Evolutionary conservation across 1,284 basidiomycete species (phyloP).

Genomic region (Peniophora sp.): DNA sequence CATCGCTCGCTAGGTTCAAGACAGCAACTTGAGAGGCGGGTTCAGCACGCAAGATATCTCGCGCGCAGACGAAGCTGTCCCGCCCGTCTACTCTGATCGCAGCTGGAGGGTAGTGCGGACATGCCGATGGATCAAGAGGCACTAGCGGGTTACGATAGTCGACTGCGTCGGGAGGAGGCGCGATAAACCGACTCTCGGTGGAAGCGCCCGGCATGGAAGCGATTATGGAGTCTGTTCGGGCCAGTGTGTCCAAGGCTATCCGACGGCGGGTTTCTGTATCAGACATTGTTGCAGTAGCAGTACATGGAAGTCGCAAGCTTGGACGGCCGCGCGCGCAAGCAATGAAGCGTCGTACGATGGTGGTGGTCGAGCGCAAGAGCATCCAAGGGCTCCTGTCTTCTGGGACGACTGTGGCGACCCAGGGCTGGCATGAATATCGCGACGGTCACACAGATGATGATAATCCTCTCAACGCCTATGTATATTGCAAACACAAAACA

Average conservation of each 20-base stretch:
- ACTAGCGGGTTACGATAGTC: slow-evolving; percentile 10
- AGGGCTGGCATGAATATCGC: no score
- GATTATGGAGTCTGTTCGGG: slow-evolving; percentile 21
- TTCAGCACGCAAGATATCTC: slow-evolving; percentile 21
- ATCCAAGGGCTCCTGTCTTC: no score
- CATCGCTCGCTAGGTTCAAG: slow-evolving; percentile 35
- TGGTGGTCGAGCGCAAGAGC: no score
- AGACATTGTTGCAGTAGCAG: no score
- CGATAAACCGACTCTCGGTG: slow-evolving; percentile 24
- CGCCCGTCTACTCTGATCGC: slow-evolving; percentile 26
- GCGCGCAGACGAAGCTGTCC: slow-evolving; percentile 30
- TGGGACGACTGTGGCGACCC: no score
- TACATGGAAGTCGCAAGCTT: no score
- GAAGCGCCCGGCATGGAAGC: slow-evolving; percentile 25
- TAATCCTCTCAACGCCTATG: no score
- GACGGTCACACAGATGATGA: no score
- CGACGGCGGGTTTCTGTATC: not conserved
- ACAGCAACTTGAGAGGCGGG: slow-evolving; percentile 25
- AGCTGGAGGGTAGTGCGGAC: slow-evolving; percentile 14
- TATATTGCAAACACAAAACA: no score
- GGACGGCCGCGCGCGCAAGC: no score
- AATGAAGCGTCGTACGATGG: no score
- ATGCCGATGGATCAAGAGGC: slow-evolving; percentile 16
- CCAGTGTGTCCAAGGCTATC: slow-evolving; percentile 27
- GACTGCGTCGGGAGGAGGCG: slow-evolving; percentile 17